Evolutionary conservation across 768 basidiomycete species (phyloP).

Genomic region (Mycena vulgaris): DNA sequence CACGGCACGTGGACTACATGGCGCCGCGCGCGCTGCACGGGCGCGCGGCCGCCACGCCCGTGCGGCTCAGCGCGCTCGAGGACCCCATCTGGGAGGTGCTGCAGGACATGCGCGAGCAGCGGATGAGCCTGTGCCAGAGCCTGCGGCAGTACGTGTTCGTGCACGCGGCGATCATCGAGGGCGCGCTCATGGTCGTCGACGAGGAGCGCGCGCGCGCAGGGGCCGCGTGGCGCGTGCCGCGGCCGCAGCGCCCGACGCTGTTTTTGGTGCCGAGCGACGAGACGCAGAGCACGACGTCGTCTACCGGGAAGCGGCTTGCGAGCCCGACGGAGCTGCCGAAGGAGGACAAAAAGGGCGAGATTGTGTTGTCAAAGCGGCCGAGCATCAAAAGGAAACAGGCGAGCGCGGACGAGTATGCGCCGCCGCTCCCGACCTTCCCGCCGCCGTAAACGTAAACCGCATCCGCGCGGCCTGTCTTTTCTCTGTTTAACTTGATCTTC

Average conservation of each 20-base stretch:
- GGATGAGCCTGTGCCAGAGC: conserved; percentile 97
- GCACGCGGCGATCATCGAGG: conserved; percentile 88
- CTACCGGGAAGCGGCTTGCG: conserved; percentile 74
- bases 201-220: conserved; percentile 67
- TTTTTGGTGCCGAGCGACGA: conserved; percentile 29
- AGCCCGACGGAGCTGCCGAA: conserved; percentile 80
- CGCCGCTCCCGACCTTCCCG: conserved; percentile 31
- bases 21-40: conserved; percentile 74
- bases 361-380: conserved; percentile 74
- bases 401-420: conserved; percentile 23
- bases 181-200: conserved; percentile 82
- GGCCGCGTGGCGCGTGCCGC: conserved; percentile 27
- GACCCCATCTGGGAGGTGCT: conserved; percentile 88
- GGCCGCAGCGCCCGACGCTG: conserved; percentile 33
- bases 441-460: conserved; percentile 1
- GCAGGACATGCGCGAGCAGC: conserved; percentile 95
- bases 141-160: conserved; percentile 96
- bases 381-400: conserved; percentile 69
- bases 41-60: conserved; percentile 62
- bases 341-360: conserved; percentile 71
- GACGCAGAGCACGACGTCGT: conserved; percentile 48
- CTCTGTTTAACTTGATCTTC: neutral
- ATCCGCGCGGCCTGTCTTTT: neutral
- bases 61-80: conserved; percentile 71
- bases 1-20: conserved; percentile 65